Percentiles rank a stretch among this genome's conserved stretches.
These are phyloP conservation scores for Lentinula guzmanii DNA, from an alignment of 768 basidiomycete genomes.

Conservation along the genomic window DNA sequence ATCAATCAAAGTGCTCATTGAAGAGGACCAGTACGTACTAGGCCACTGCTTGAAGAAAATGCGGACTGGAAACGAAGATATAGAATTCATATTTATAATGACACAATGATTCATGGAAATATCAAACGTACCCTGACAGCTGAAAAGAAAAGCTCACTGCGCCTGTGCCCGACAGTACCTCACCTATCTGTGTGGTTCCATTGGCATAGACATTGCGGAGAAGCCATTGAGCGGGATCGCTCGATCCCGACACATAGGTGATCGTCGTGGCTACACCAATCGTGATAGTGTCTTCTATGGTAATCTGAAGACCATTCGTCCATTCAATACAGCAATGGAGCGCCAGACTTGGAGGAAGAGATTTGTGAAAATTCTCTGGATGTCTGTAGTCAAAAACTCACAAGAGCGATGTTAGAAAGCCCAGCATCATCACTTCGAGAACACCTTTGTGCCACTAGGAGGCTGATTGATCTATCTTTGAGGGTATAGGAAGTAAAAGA, in stretches of 20 bases:
- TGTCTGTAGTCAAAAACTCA: background rate
- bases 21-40: background rate
- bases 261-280: background rate
- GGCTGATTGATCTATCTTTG: background rate
- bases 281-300: background rate
- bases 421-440: background rate
- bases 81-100: background rate
- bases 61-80: background rate
- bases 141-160: background rate
- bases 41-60: background rate
- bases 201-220: slow-evolving; percentile 1
- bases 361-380: background rate
- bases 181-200: background rate
- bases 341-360: background rate
- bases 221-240: background rate
- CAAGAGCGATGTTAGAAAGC: background rate
- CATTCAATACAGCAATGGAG: background rate
- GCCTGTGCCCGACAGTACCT: background rate
- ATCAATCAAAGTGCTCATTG: background rate
- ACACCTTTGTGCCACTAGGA: background rate
- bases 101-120: background rate
- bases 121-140: background rate
- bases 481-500: background rate
- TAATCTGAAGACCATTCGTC: background rate
- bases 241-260: background rate